Conservation (phyloP, 805 yeast genomes). For the Maudiozyma serrabonitensis region DNA sequence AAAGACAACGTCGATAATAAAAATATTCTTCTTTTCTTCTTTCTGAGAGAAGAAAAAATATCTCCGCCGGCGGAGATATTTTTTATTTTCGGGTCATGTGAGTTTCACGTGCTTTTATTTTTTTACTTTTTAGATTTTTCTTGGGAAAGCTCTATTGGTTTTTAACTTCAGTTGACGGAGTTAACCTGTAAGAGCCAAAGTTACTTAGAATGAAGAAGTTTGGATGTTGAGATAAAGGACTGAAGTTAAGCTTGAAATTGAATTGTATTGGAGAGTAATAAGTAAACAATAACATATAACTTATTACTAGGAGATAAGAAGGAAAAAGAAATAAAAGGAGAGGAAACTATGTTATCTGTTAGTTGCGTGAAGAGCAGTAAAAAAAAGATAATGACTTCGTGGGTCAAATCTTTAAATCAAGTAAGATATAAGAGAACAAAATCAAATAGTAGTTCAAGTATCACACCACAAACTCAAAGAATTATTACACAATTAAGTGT, state of each 20-base stretch:
- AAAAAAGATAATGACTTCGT: background rate
- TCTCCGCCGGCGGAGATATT: background rate
- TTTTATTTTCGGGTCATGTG: background rate
- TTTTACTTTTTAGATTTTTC: too few relatives aligned
- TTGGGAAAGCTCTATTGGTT: too few relatives aligned
- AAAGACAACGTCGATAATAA: too few relatives aligned
- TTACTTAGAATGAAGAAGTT: too few relatives aligned
- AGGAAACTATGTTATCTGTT: background rate
- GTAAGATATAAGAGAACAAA: conserved; percentile 44
- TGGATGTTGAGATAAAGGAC: too few relatives aligned
- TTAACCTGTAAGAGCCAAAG: too few relatives aligned
- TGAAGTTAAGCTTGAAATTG: too few relatives aligned
- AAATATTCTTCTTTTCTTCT: background rate
- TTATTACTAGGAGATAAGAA: too few relatives aligned
- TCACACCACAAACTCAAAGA: conserved; percentile 40
- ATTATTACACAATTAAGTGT: conserved; percentile 57
- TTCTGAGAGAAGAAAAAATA: background rate
- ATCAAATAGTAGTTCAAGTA: conserved; percentile 21
- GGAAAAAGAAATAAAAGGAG: too few relatives aligned
- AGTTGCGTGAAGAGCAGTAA: background rate
- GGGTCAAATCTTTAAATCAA: background rate
- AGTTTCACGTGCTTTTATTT: background rate
- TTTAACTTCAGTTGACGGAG: too few relatives aligned
- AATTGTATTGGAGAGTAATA: too few relatives aligned
- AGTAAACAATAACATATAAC: too few relatives aligned